Evolutionary conservation across 176 grass and related monocot genomes (phyloP).

Genomic region (Calamus simplicifolius): DNA sequence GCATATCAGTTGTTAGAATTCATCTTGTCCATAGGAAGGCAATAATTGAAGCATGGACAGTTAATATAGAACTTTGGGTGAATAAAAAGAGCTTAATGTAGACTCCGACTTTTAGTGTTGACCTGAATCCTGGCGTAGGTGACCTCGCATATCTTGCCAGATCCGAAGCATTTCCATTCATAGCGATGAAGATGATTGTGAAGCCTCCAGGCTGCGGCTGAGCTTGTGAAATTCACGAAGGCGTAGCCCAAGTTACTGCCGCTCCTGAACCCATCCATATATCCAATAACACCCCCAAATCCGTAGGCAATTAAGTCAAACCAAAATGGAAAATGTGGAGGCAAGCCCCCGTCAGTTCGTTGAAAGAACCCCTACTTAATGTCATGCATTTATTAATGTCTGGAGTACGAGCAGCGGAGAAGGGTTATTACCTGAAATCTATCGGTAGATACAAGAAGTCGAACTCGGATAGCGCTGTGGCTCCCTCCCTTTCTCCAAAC

Average conservation of each 20-base stretch:
- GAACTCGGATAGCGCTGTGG: slow-evolving; percentile 21
- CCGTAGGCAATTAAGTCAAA: too few relatives aligned
- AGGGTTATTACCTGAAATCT: slow-evolving; percentile 36
- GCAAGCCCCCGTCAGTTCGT: too few relatives aligned
- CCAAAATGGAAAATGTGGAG: too few relatives aligned
- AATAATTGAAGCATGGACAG: too few relatives aligned
- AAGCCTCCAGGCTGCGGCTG: slow-evolving; percentile 28
- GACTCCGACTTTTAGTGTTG: too few relatives aligned
- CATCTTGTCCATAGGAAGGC: too few relatives aligned
- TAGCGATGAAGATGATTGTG: slow-evolving; percentile 15
- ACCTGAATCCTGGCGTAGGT: slow-evolving; percentile 43
- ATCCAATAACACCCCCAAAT: too few relatives aligned
- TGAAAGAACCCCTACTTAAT: too few relatives aligned
- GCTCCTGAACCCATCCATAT: slow-evolving; percentile 10
- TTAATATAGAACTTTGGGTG: too few relatives aligned
- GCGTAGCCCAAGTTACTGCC: slow-evolving; percentile 52
- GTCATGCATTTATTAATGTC: too few relatives aligned
- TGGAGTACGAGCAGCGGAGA: not conserved
- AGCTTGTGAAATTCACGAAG: slow-evolving; percentile 55
- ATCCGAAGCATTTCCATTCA: slow-evolving; percentile 18
- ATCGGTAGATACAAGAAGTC: slow-evolving; percentile 65
- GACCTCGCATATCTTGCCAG: slow-evolving; percentile 39
- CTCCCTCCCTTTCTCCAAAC: not conserved
- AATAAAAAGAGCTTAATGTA: too few relatives aligned
- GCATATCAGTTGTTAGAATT: too few relatives aligned